Evolutionary conservation across 2,329 filamentous ascomycete genomes (phyloP).

Genomic region (Curvularia sp.): DNA sequence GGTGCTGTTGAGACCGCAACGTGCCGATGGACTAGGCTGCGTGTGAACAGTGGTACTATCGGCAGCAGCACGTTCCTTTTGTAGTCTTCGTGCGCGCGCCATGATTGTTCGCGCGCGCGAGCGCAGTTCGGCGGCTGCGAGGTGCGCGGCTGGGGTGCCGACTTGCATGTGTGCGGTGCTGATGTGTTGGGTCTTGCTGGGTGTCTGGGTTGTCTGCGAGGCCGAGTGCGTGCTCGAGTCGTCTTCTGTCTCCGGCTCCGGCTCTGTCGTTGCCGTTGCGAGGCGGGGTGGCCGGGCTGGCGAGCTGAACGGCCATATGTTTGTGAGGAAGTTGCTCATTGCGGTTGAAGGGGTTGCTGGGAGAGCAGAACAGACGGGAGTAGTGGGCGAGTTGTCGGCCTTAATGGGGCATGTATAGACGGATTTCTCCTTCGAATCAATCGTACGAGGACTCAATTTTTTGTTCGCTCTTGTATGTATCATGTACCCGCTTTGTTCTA

Average conservation of each 20-base stretch:
- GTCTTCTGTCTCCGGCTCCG: no score
- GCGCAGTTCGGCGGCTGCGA: not conserved
- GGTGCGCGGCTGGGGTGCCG: not conserved
- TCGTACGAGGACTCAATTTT: no score
- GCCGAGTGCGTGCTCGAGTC: not conserved
- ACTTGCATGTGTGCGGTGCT: not conserved
- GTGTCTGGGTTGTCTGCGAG: not conserved
- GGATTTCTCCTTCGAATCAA: no score
- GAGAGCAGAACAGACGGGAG: not conserved
- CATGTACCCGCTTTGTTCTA: conserved; percentile 11
- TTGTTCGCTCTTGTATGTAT: conserved; percentile 12
- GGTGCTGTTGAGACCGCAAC: not conserved
- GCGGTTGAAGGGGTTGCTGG: no score
- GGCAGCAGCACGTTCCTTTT: not conserved
- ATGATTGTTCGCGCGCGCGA: not conserved
- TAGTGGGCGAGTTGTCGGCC: no score
- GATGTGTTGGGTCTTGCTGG: not conserved
- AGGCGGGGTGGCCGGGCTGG: not conserved
- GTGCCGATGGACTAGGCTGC: no score
- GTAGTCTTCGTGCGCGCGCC: not conserved
- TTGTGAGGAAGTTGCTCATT: not conserved
- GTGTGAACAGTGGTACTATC: no score
- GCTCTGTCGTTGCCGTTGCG: not conserved
- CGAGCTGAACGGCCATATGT: not conserved
- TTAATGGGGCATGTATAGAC: no score